A percentile compares a stretch with the other conserved stretches of the same genome.
Evolutionary conservation across 108 stramenopile genomes (phyloP).

Genomic region (Discostella stelligeroides): DNA sequence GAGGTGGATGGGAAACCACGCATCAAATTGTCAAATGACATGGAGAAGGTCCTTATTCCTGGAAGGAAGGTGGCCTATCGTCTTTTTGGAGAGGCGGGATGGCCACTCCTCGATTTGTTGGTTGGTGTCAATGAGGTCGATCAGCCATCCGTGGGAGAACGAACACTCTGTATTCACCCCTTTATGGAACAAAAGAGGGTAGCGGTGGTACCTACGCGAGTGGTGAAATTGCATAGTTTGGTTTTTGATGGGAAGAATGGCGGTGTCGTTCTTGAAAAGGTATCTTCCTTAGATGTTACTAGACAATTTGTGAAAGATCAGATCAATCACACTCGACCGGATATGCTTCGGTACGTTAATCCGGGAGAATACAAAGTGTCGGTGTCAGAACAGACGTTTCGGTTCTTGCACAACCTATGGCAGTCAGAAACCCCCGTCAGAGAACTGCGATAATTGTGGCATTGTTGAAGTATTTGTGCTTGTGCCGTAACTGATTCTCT

Average conservation of each 20-base stretch:
- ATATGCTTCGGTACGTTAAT: conserved; percentile 81
- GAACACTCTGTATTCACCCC: conserved; percentile 89
- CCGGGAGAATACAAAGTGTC: conserved; percentile 90
- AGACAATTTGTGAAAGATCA: conserved; percentile 59
- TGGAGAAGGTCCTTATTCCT: conserved; percentile 88
- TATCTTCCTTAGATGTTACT: conserved; percentile 35
- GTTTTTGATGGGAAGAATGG: conserved; percentile 85
- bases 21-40: conserved; percentile 93
- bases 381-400: conserved; percentile 77
- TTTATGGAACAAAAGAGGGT: conserved; percentile 84
- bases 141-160: conserved; percentile 62
- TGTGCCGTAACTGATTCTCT: not conserved
- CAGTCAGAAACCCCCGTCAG: conserved; percentile 74
- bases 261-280: conserved; percentile 31
- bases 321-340: conserved; percentile 69
- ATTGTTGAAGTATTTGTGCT: no score
- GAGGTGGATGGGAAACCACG: conserved; percentile 84
- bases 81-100: conserved; percentile 72
- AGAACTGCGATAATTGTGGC: conserved; percentile 57
- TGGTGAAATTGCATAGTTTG: conserved; percentile 72
- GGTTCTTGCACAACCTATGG: conserved; percentile 92
- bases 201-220: conserved; percentile 77
- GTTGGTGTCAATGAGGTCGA: conserved; percentile 61
- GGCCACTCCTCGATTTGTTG: conserved; percentile 90
- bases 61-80: conserved; percentile 89